Base-by-base conservation (phyloP, 1,284 basidiomycete species). In the Farysia itapuensis region DNA sequence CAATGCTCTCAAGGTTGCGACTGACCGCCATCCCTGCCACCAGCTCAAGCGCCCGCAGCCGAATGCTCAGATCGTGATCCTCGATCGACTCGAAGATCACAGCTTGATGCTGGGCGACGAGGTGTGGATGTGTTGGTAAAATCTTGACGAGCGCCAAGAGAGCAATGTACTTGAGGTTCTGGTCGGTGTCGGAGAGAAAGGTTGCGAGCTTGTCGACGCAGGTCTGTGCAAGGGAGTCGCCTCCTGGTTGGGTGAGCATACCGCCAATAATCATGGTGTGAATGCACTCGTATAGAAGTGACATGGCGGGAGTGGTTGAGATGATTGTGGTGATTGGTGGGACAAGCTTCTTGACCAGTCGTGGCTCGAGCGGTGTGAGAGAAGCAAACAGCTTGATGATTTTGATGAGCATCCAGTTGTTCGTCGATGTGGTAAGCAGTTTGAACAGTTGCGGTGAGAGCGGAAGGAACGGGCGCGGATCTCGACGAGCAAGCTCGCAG, bases 401-500 rank as follows among this genome's bases (percentile, higher is more conserved):
- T 80, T 99, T 99, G 79, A 99, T 99, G 47, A 98, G 81, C 89
- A 97, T 94, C 95, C 95, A 99, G 74, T 98, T 99, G 78, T 98
- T 98, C 21, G 87, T 88, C 22, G 90, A 91, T 1, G 86, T 90
- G 0, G 91, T 96, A 50, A 99, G 81, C n/a, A 97, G 82, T 64
- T 88, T 88, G 77, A 98, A 99, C 36, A 98, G 80, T 69, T 91
- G 89, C 2, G 95, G 95, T 3, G 94, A 93, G 4, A 76, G 58
- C 2, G 69, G 56, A 12, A 76, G 31, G 31, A 74, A 75, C 0
- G 69, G 65, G 9, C 48, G 37, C 8, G 72, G 63, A 40, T 71
- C 67, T 4, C 67, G 34, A 4, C 72, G 51, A 4, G 90, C 89
- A 21, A 98, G 82, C 79, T 99, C 95, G 77, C 92, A 95, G 13